Evolutionary conservation across 148 eudicot genomes (phyloP).

Genomic region (Chenopodium formosanum): DNA sequence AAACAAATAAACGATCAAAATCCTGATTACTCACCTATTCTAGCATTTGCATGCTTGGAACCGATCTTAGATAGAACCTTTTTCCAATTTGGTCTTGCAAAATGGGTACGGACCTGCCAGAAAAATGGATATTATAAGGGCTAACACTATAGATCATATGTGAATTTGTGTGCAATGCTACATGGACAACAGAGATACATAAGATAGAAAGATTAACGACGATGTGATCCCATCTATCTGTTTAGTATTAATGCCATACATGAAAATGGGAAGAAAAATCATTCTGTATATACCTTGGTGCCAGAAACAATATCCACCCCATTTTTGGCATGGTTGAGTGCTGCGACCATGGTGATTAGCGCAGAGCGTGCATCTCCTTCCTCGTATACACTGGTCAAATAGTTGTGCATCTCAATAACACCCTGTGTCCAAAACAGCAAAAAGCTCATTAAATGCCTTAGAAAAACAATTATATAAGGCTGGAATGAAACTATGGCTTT

Average conservation of each 20-base stretch:
- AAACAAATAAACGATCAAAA: not conserved
- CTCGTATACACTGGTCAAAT: conserved; percentile 92
- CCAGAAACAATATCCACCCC: conserved; percentile 94
- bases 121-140: conserved; percentile 5
- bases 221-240: no score
- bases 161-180: not conserved
- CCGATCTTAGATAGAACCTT: conserved; percentile 70
- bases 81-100: conserved; percentile 97
- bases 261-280: not conserved
- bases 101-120: conserved; percentile 85
- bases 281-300: conserved; percentile 57
- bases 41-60: conserved; percentile 79
- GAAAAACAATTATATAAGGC: not conserved
- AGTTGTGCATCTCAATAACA: conserved; percentile 96
- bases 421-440: conserved; percentile 52
- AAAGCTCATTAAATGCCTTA: conserved; percentile 6
- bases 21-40: conserved; percentile 59
- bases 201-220: not conserved
- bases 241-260: no score
- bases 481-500: not conserved
- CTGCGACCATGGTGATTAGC: conserved; percentile 93
- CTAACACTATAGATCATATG: not conserved
- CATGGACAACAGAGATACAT: not conserved
- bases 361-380: conserved; percentile 99
- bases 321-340: conserved; percentile 96